Evolutionary conservation across 2,329 filamentous ascomycete species (phyloP), one percentile per base, ranked within the genome.

Genomic region (Monosporascus sp.): DNA sequence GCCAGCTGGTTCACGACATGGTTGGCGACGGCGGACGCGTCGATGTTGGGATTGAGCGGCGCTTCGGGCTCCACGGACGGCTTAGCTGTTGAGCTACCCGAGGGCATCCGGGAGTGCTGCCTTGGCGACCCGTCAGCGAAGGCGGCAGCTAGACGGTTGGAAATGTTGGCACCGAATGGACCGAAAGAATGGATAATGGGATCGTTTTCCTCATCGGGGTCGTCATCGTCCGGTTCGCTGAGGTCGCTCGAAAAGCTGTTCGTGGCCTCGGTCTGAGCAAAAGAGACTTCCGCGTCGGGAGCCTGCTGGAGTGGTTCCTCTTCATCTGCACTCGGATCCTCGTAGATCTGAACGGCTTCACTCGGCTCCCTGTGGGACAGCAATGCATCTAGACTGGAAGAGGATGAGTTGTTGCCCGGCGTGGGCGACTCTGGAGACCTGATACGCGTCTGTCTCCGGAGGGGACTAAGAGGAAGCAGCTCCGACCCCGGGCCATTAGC

Each of bases 1-100:
- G 94, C 94, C 31, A 99, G 82, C 72, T 99, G 94, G 72, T 97
- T 97, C 68, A 94, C 82, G 57, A 96, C 85, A 67, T 99, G 94
- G 70, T 97, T 96, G 63, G 81, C 81, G 59, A 94, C 72, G 73
- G 74, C 72, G 63, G 63, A 64, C 64, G 72, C 67, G 54, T 77
- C 60, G 43, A 76, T 66, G 31, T 65, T 58, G 60, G 58, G 61
- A 31, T 60, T 63, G 35, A 65, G 49, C 6, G 62, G 61, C 52
- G 67, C 63, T 50, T 69, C 66, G 11, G 65, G 57, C 39, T 67
- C 64, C 7, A 51, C 57, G 2, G 63, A 63, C 9, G 60, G 52
- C 46, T 61, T 59, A 15, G 57, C 56, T 9, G 63, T 63, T 20
- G 60, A 51, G 38, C 53, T 53, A 7, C 60, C 60, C 6, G 65